Evolutionary conservation across 2,329 filamentous ascomycete genomes (phyloP).

Genomic region (Sarocladium brachiariae): DNA sequence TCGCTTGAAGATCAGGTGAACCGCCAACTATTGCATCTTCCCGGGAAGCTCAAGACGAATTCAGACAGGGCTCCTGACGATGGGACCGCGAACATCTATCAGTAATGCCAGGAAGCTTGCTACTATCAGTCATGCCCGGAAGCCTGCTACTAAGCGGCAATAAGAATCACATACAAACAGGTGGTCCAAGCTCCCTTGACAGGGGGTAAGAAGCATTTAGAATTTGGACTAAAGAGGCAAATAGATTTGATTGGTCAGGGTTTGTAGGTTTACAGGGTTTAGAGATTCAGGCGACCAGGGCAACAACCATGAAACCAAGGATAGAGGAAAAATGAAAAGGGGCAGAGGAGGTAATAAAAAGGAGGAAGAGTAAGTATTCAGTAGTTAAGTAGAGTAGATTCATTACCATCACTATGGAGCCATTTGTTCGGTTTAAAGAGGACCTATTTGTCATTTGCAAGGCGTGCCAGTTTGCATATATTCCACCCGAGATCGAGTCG

Average conservation of each 20-base stretch:
- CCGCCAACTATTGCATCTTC: not conserved
- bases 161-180: no score
- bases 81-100: no score
- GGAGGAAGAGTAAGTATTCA: not conserved
- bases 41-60: not conserved
- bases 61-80: not conserved
- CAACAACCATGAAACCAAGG: no score
- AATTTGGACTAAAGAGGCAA: not conserved
- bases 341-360: not conserved
- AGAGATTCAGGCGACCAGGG: no score
- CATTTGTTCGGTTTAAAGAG: not conserved
- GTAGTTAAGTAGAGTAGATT: not conserved
- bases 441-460: not conserved
- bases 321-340: not conserved
- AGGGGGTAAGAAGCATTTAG: not conserved
- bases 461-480: not conserved
- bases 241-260: not conserved
- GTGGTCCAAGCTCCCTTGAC: no score
- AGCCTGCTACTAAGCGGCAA: no score
- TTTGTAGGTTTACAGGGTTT: not conserved
- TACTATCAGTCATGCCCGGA: no score
- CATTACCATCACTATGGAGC: not conserved
- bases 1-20: constrained; percentile 1
- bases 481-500: no score
- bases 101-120: no score